phyloP scores from a whole-genome alignment of 2,329 filamentous ascomycete genomes.

The Calonectria multiphialidica region DNA sequence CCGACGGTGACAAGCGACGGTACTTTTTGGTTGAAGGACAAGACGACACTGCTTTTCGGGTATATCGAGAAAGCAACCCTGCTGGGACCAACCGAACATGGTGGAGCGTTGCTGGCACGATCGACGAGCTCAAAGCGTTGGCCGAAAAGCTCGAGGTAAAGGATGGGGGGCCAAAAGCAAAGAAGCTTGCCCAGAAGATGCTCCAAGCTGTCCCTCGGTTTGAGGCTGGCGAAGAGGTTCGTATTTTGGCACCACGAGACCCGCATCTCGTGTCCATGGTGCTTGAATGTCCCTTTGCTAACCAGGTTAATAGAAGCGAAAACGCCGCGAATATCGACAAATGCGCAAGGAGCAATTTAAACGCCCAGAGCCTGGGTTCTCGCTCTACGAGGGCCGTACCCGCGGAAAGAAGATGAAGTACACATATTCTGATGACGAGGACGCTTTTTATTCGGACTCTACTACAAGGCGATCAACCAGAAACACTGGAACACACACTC shows the following conservation, averaged over 20 bases:
- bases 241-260: constrained; percentile 33
- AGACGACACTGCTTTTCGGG: constrained; percentile 92
- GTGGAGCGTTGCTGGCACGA: constrained; percentile 92
- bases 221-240: constrained; percentile 90
- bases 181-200: constrained; percentile 83
- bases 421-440: constrained; percentile 92
- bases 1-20: constrained; percentile 88
- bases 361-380: constrained; percentile 89
- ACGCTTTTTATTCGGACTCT: constrained; percentile 75
- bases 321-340: constrained; percentile 90
- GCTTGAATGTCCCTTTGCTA: constrained; percentile 21
- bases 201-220: constrained; percentile 86
- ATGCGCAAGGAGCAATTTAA: constrained; percentile 88
- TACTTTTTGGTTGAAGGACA: constrained; percentile 95
- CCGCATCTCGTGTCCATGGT: neutral
- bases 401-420: constrained; percentile 97
- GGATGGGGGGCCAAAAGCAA: constrained; percentile 86
- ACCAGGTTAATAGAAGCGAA: constrained; percentile 78
- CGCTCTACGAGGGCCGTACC: constrained; percentile 94
- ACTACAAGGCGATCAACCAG: constrained; percentile 77
- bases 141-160: constrained; percentile 80
- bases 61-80: constrained; percentile 94
- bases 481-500: constrained; percentile 80
- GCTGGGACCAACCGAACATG: constrained; percentile 82
- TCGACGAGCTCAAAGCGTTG: constrained; percentile 84